Percentiles rank a stretch among this genome's conserved stretches.
Evolutionary conservation across 495 filamentous ascomycete genomes (phyloP).

Genomic region (Xylaria venustula): DNA sequence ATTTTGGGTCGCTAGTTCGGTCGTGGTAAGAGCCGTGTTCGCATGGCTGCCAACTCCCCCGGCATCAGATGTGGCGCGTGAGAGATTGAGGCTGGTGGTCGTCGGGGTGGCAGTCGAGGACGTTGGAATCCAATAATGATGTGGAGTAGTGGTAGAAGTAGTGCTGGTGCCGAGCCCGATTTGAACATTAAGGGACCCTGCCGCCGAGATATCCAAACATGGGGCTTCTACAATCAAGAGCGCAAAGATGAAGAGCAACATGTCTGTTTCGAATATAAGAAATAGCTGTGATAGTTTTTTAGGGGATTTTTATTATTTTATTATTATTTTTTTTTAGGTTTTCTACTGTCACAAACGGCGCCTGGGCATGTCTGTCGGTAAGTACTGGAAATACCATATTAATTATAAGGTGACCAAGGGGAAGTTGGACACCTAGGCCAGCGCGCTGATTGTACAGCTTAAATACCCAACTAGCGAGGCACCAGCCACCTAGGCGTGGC

Average conservation of each 20-base stretch:
- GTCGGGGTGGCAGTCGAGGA: background rate
- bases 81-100: background rate
- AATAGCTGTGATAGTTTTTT: background rate
- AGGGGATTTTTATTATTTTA: no score
- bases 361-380: no score
- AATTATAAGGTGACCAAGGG: no score
- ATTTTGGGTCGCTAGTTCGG: background rate
- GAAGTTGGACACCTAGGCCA: no score
- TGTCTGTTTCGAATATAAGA: background rate
- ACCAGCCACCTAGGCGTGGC: no score
- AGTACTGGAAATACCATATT: no score
- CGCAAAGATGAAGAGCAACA: slow-evolving; percentile 5
- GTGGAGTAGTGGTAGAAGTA: background rate
- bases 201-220: slow-evolving; percentile 7
- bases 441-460: no score
- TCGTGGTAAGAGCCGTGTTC: background rate
- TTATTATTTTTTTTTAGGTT: no score
- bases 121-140: background rate
- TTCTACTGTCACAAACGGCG: no score
- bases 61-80: slow-evolving; percentile 1
- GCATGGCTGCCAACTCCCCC: background rate
- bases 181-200: background rate
- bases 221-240: slow-evolving; percentile 5
- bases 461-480: no score
- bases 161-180: background rate